Percentiles rank a stretch among this genome's conserved stretches.
Evolutionary conservation across 352 stramenopile genomes (phyloP).

Genomic region (Phytopythium litorale): DNA sequence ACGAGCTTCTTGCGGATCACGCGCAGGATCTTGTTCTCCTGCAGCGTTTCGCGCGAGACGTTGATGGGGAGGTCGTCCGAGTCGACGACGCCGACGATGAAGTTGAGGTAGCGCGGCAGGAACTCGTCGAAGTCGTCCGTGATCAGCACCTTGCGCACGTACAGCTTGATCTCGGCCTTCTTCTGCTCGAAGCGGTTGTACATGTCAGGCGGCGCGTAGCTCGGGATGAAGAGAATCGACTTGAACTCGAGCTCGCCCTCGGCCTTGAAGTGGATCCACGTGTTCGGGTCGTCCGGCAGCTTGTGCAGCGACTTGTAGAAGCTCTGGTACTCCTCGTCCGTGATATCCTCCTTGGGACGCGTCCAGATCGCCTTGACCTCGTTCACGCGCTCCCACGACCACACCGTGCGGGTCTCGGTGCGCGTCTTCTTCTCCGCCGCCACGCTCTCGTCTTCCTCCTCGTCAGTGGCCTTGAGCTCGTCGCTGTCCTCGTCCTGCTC

Average conservation of each 20-base stretch:
- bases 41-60: slow-evolving; percentile 98
- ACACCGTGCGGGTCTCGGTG: slow-evolving; percentile 93
- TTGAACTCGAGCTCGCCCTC: slow-evolving; percentile 99
- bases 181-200: slow-evolving; percentile 92
- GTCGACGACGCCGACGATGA: slow-evolving; percentile 99
- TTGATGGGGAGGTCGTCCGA: slow-evolving; percentile 99
- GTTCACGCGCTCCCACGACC: slow-evolving; percentile 97
- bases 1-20: slow-evolving; percentile 99
- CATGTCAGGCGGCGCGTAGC: slow-evolving; percentile 77
- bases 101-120: slow-evolving; percentile 98
- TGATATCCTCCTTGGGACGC: slow-evolving; percentile 94
- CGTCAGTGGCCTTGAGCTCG: slow-evolving; percentile 81
- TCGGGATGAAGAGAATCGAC: slow-evolving; percentile 97
- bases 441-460: slow-evolving; percentile 50
- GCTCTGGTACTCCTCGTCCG: slow-evolving; percentile 97
- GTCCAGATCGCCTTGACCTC: slow-evolving; percentile 98
- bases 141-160: slow-evolving; percentile 99
- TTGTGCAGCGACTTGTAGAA: slow-evolving; percentile 98
- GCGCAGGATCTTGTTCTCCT: slow-evolving; percentile 99
- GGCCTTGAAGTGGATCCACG: slow-evolving; percentile 99
- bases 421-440: slow-evolving; percentile 70
- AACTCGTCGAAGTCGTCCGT: slow-evolving; percentile 98
- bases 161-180: slow-evolving; percentile 94
- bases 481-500: slow-evolving; percentile 41
- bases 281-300: slow-evolving; percentile 74